These are phyloP conservation scores for Cordyceps fumosorosea DNA, from an alignment of 2,329 filamentous ascomycete species.

Conservation along the genomic window DNA sequence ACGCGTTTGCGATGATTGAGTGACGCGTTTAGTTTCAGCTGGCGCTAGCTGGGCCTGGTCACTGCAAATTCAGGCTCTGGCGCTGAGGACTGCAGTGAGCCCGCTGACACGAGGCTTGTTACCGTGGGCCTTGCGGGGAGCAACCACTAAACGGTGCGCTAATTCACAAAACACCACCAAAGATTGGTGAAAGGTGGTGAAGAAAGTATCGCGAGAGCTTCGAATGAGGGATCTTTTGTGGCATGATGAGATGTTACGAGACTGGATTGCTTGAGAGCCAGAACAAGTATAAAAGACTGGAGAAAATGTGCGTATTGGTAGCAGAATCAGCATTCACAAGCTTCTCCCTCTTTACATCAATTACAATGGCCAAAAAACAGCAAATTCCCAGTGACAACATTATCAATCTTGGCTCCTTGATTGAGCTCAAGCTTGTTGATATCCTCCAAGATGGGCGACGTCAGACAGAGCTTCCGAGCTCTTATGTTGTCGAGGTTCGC, in stretches of 20 bases:
- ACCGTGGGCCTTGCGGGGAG: background rate
- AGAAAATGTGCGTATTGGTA: background rate
- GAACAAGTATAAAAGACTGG: background rate
- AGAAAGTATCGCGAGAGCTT: background rate
- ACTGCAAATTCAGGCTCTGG: background rate
- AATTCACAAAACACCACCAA: slow-evolving; percentile 1
- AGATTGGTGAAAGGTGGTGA: background rate
- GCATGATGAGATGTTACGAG: background rate
- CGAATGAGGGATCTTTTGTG: background rate
- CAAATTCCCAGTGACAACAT: background rate
- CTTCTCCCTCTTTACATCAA: background rate
- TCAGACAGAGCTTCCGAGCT: background rate
- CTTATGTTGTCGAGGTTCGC: background rate
- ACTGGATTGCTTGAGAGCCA: background rate
- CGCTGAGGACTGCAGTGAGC: background rate
- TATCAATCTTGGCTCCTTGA: background rate
- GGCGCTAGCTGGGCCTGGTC: background rate
- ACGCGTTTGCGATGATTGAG: background rate
- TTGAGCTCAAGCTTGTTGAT: background rate
- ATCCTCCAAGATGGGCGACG: background rate
- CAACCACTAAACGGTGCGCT: background rate
- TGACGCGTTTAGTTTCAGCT: background rate
- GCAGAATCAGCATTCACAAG: background rate
- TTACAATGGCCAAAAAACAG: background rate
- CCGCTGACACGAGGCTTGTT: background rate